Base-by-base conservation (phyloP, 2,329 filamentous ascomycete species). In the Fusarium tupiense region DNA sequence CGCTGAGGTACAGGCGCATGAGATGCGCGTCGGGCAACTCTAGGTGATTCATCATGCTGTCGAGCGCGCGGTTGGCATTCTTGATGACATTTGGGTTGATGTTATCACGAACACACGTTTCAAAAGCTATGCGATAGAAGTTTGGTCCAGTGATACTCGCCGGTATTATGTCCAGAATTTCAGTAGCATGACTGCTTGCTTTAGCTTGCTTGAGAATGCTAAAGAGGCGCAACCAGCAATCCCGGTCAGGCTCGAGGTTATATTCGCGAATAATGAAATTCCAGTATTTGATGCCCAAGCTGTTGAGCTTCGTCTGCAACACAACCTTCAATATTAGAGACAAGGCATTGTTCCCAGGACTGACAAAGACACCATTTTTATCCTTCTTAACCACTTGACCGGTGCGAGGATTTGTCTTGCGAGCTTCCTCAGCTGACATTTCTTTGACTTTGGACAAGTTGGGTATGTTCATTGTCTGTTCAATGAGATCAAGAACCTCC, bases 391-490 rank as follows among this genome's bases (percentile, higher is more conserved):
- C 59, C 38, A 64, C 38, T 38, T 60, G 33, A 17, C 38, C 50
- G 14, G 69, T 50, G 41, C 38, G 43, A 58, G 61, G 40, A n/a
- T 69, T 49, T 47, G 56, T 54, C 14, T 64, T 66, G 44, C 53
- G 58, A 33, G 64, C 53, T 17, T 67, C 66, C 20, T n/a, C 47
- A 31, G 61, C 41, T 44, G 68, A 63, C 33, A 59, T 53, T 37
- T 52, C 43, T 20, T 75, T 64, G 17, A 52, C 20, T 78, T 74
- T 86, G 75, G 81, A 86, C 74, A 85, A 79, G 59, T 90, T 89
- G 40, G 92, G 90, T 47, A 98, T 88, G 53, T 90, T 88, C 90
- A 96, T 95, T 2, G 94, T 93, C 82, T 98, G 92, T 74, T 94
- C 88, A n/a, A 97, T 83, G 26, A 98, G 85, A 44, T 89, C 89